Percentiles rank a stretch among this genome's conserved stretches.
These are phyloP conservation scores for Zizania palustris DNA, from an alignment of 202 grass and related monocot species.

Conservation along the genomic window DNA sequence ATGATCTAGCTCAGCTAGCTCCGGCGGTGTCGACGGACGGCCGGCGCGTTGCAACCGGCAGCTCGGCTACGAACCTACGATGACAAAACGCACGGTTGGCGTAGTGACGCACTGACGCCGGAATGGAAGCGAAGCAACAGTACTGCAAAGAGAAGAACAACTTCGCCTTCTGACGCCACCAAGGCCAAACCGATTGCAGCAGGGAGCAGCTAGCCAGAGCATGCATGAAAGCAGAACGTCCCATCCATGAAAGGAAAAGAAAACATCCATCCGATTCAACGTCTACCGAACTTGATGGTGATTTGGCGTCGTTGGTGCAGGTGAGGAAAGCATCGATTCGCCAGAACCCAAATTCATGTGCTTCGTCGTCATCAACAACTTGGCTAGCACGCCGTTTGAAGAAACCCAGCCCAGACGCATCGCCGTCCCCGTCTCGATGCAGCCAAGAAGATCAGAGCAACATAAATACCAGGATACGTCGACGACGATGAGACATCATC, in stretches of 20 bases:
- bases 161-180: background rate
- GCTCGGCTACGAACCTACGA: background rate
- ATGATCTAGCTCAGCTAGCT: background rate
- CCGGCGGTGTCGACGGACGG: background rate
- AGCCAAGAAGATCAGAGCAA: background rate
- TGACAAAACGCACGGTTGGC: background rate
- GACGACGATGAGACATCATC: background rate
- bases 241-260: background rate
- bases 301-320: background rate
- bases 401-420: background rate
- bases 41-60: background rate
- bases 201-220: background rate
- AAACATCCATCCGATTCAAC: slow-evolving; percentile 28
- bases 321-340: background rate
- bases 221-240: background rate
- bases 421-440: background rate
- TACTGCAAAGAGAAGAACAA: background rate
- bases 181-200: background rate
- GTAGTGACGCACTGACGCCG: background rate
- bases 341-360: background rate
- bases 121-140: background rate
- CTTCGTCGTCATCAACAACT: background rate
- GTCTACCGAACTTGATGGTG: slow-evolving; percentile 35
- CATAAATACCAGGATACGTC: background rate
- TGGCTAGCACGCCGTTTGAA: background rate